Evolutionary conservation across 1,284 basidiomycete genomes (phyloP), one percentile per base, ranked within the genome.

Genomic region (Rhodofomes roseus): DNA sequence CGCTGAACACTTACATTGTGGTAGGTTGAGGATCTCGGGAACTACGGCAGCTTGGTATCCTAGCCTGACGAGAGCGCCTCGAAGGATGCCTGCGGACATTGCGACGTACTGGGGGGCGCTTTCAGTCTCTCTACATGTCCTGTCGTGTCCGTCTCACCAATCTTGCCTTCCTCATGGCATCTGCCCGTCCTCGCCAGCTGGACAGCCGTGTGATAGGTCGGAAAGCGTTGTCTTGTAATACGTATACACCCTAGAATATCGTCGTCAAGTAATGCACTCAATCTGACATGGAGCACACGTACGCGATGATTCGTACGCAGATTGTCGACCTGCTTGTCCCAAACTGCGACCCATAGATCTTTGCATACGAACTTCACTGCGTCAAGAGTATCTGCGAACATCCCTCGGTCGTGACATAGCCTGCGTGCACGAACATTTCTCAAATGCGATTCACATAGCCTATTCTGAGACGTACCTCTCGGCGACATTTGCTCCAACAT

Each of bases 341-440:
- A 95, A 58, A 87, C 87, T 3, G 87, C 81, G 0, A 81, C 80
- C 93, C 93, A 95, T n/a, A 97, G 77, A 63, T 98, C 95, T 71
- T 98, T 98, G 79, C 95, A 98, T 62, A 98, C 82, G 70, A 97
- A 97, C 73, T 98, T 98, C 76, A 98, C 89, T 16, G 86, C 87
- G 66, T 98, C 95, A 9, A 98, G 80, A 1, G 94, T 92, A 66
- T 95, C 90, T 0, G 84, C 74, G 64, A 96, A 91, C 48, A 92
- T 80, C 34, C 86, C 78, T 62, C 88, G 80, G 60, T 93, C 89
- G 31, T 88, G 83, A 67, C 87, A 89, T 60, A 96, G 73, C 61
- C 92, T 95, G 68, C 22, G 43, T 11, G 22, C 22, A 16, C 23
- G 20, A 44, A 11, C 43, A 12, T 22, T 12, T 2, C 22, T 9